Percentiles rank a stretch among this genome's conserved stretches.
Evolutionary conservation across 1,284 basidiomycete species (phyloP).

Genomic region (Fomes fomentarius): DNA sequence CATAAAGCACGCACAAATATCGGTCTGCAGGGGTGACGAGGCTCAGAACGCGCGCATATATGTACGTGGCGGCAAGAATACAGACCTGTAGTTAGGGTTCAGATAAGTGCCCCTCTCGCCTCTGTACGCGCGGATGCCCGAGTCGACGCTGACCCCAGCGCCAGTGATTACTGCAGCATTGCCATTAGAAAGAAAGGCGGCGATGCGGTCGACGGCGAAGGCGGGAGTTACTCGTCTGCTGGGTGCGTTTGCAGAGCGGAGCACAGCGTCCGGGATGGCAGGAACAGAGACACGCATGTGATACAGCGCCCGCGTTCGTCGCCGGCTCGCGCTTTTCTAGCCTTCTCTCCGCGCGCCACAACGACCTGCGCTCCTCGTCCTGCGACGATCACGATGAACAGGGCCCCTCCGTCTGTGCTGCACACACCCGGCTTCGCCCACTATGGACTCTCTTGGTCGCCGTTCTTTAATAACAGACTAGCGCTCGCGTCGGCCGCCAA

Average conservation of each 20-base stretch:
- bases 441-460: conserved; percentile 89
- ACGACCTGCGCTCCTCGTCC: not conserved
- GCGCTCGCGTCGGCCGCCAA: conserved; percentile 93
- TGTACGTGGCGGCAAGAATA: too few species aligned
- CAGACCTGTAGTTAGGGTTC: conserved; percentile 90
- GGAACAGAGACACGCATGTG: conserved; percentile 83
- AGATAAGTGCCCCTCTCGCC: conserved; percentile 84
- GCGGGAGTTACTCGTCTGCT: conserved; percentile 44
- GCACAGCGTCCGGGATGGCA: conserved; percentile 66
- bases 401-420: conserved; percentile 49
- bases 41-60: conserved; percentile 52
- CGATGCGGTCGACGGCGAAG: conserved; percentile 67
- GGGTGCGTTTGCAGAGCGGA: conserved; percentile 43
- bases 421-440: conserved; percentile 88
- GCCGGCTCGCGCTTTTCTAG: not conserved
- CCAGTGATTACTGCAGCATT: conserved; percentile 82
- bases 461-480: conserved; percentile 82
- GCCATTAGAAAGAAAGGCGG: conserved; percentile 67
- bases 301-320: conserved; percentile 17
- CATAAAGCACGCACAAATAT: conserved; percentile 26
- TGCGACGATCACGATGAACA: conserved; percentile 45
- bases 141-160: conserved; percentile 92
- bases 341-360: not conserved
- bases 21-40: conserved; percentile 42
- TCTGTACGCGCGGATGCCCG: conserved; percentile 88